A percentile compares a stretch with the other conserved stretches of the same genome.
Evolutionary conservation across 805 yeast species (phyloP).

Genomic region (Sugiyamaella chiloensis): DNA sequence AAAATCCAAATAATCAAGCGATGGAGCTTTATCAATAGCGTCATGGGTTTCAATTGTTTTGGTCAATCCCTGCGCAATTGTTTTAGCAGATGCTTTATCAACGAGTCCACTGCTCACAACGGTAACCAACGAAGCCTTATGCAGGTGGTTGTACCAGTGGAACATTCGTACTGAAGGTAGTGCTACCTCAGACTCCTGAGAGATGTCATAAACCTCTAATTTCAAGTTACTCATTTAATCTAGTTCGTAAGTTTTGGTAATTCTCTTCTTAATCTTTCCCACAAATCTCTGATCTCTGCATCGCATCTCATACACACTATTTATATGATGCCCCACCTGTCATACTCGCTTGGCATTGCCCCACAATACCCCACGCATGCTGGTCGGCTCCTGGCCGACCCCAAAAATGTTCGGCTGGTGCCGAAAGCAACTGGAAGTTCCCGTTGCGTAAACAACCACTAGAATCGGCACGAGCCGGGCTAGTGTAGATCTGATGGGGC

Average conservation of each 20-base stretch:
- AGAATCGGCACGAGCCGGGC: not conserved
- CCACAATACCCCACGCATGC: not conserved
- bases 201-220: conserved; percentile 8
- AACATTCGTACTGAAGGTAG: conserved; percentile 8
- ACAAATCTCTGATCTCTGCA: not conserved
- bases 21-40: conserved; percentile 10
- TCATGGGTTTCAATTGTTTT: conserved; percentile 10
- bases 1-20: conserved; percentile 15
- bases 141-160: conserved; percentile 11
- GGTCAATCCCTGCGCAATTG: conserved; percentile 11
- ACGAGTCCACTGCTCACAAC: conserved; percentile 8
- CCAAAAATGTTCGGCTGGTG: too few relatives aligned
- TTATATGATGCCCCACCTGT: not conserved
- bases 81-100: conserved; percentile 5
- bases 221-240: conserved; percentile 1
- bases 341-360: not conserved
- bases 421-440: too few relatives aligned
- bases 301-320: not conserved
- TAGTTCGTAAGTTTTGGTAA: not conserved
- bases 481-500: not conserved
- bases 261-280: not conserved
- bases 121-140: conserved; percentile 11
- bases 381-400: not conserved
- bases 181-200: conserved; percentile 11
- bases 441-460: not conserved